Percentiles rank a stretch among this genome's conserved stretches.
Conservation (phyloP, 495 filamentous ascomycete species). For the Haplographium delicatum region DNA sequence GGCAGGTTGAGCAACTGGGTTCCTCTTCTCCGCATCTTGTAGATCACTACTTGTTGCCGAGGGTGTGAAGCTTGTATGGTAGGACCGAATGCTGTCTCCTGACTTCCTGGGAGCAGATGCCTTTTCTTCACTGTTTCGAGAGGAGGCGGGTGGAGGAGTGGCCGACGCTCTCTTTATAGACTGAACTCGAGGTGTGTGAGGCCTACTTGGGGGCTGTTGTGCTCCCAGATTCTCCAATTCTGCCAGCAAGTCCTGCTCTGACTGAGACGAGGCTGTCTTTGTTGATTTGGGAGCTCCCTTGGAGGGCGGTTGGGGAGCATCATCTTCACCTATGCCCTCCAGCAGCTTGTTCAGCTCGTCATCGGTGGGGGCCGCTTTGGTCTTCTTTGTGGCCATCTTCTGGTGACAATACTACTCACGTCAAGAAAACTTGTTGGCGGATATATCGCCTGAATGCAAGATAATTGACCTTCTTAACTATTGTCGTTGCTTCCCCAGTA, state of each 20-base stretch:
- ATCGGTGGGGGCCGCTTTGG: slow-evolving; percentile 54
- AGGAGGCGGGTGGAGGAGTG: slow-evolving; percentile 41
- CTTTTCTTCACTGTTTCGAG: slow-evolving; percentile 58
- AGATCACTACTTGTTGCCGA: slow-evolving; percentile 45
- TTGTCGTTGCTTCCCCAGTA: slow-evolving; percentile 1
- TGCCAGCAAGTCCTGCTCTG: slow-evolving; percentile 63
- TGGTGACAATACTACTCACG: not conserved
- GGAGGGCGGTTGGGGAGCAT: slow-evolving; percentile 41
- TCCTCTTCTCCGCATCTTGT: slow-evolving; percentile 45
- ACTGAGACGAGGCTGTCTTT: slow-evolving; percentile 39
- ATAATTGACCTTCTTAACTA: not conserved
- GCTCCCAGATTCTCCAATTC: slow-evolving; percentile 73
- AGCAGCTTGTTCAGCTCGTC: slow-evolving; percentile 83
- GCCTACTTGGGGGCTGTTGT: slow-evolving; percentile 61
- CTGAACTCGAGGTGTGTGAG: slow-evolving; percentile 76
- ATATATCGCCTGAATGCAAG: no score
- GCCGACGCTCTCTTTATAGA: slow-evolving; percentile 53
- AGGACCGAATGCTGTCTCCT: slow-evolving; percentile 65
- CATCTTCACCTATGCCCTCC: slow-evolving; percentile 43
- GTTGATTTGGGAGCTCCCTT: slow-evolving; percentile 40
- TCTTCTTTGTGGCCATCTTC: slow-evolving; percentile 27
- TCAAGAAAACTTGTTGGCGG: no score
- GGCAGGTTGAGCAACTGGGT: slow-evolving; percentile 19
- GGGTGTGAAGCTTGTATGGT: slow-evolving; percentile 52
- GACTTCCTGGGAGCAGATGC: slow-evolving; percentile 55